phyloP scores from a whole-genome alignment of 371 early-diverging fungal species.

The Mycotypha africana region DNA sequence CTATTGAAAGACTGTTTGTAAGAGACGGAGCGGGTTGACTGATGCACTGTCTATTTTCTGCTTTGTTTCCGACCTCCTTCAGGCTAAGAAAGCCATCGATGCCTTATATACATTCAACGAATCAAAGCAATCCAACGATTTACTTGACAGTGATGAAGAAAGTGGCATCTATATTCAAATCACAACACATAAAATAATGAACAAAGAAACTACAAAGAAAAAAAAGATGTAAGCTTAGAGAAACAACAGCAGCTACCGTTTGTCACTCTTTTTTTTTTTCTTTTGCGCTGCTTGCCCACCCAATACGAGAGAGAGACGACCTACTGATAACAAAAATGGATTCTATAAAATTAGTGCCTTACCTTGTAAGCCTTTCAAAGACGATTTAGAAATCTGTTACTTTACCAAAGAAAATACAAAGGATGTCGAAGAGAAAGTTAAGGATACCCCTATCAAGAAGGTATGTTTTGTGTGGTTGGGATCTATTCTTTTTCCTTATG shows the following conservation, averaged over 20 bases:
- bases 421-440: slow-evolving; percentile 3
- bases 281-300: neutral
- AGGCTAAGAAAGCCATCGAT: slow-evolving; percentile 18
- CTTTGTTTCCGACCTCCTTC: neutral
- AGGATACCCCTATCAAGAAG: slow-evolving; percentile 12
- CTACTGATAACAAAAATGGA: too few relatives aligned
- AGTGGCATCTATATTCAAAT: slow-evolving; percentile 6
- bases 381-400: slow-evolving; percentile 11
- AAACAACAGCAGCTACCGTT: too few relatives aligned
- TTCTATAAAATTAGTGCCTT: slow-evolving; percentile 8
- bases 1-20: too few relatives aligned
- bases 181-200: slow-evolving; percentile 14
- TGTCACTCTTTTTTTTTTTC: neutral
- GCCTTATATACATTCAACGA: slow-evolving; percentile 16
- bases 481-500: too few relatives aligned
- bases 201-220: slow-evolving; percentile 8
- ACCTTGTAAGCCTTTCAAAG: slow-evolving; percentile 3
- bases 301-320: neutral
- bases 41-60: too few relatives aligned
- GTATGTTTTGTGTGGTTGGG: too few relatives aligned
- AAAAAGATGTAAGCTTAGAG: slow-evolving; percentile 5
- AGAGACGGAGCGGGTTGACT: too few relatives aligned
- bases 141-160: slow-evolving; percentile 10
- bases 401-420: slow-evolving; percentile 8
- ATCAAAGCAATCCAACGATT: slow-evolving; percentile 2